Base-by-base conservation (phyloP, 2,329 filamentous ascomycete genomes). In the Calonectria leucothoes region DNA sequence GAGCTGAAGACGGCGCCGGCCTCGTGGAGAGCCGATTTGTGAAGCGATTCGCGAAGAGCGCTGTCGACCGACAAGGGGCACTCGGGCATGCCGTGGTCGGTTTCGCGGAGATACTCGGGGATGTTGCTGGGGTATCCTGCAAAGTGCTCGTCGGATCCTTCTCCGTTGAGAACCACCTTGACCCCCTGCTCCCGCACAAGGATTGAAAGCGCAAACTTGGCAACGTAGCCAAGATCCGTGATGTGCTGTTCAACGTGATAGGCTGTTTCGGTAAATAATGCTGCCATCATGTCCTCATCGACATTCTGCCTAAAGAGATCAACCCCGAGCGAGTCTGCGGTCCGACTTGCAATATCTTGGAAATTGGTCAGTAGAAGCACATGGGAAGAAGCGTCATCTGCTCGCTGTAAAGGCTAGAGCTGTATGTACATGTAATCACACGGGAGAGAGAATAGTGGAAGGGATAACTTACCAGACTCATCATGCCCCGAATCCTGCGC, bases 111-210 rank as follows among this genome's bases (percentile, higher is more conserved):
- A 17, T 51, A 66, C 48, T 52, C 63, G 14, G 29, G n/a, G 15
- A 35, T 23, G 20, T 52, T 27, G 45, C 27, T 17, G 11, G 45
- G 31, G n/a, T 52, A 66, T 23, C 63, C 63, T 27, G 63, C 63
- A 49, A 66, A 66, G 17, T 37, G 45, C 63, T 66, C 63, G 31
- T 66, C 63, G 45, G 63, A 49, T 15, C 63, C 63, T 20, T 66
- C 63, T 14, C 63, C 63, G 31, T 23, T 66, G 12, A 66, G 45
- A 23, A 66, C 29, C 3, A 66, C 48, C 31, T 66, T 66, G 45
- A 52, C 3, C 4, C 63, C 63, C 2, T 31, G 45, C 25, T 52
- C 63, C 20, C 31, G 31, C 3, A 35, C 42, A 25, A n/a, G 6
- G 7, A 12, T 4, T 11, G 63, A 66, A 7, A 66, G 15, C 23